Evolutionary conservation across 73 alveolate species (phyloP), one percentile per base, ranked within the genome.

Genomic region (Diophrys sp.): DNA sequence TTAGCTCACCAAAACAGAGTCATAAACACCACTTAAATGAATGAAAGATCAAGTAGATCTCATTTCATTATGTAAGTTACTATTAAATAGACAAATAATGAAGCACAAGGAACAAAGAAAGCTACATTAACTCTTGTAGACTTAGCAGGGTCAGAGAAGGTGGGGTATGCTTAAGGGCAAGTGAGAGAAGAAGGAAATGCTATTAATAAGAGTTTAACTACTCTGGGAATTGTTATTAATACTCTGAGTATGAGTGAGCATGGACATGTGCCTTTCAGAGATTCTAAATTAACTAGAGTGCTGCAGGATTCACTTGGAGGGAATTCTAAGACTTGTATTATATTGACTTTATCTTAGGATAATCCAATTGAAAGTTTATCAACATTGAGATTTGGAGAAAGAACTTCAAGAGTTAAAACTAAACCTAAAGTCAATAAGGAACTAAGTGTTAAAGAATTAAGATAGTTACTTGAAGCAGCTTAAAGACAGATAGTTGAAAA

Each of bases 101-200:
- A 31, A 0, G 82, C 73, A 18, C 88, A 78, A 2, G 84, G 75
- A 54, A 70, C 75, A n/a, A 75, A 85, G 34, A 84, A 72, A 31
- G 69, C 97, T 25, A 87, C 88, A 77, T 91, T 98, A 75, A 89
- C 94, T 75, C 80, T 98, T 75, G 97, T 97, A 26, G 99, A 97
- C 80, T 80, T 98, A 29, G 99, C 99, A 23, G 99, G 99, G n/a
- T 84, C 97, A 33, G 99, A 98, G 77, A 94, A 98, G 30, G 89
- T 90, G 75, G 87, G 94, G 85, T 79, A 91, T 18, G 95, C 99
- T n/a, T 87, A 73, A n/a, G 99, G 98, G 0, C 91, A 89, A 69
- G 80, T 98, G 82, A 85, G 94, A n/a, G 91, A 96, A 84, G 99
- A 97, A 90, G 99, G 99, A 1, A 88, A 97, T 23, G 81, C 83